Conservation (phyloP, 179 eudicot species). For the Beta macrorhiza region DNA sequence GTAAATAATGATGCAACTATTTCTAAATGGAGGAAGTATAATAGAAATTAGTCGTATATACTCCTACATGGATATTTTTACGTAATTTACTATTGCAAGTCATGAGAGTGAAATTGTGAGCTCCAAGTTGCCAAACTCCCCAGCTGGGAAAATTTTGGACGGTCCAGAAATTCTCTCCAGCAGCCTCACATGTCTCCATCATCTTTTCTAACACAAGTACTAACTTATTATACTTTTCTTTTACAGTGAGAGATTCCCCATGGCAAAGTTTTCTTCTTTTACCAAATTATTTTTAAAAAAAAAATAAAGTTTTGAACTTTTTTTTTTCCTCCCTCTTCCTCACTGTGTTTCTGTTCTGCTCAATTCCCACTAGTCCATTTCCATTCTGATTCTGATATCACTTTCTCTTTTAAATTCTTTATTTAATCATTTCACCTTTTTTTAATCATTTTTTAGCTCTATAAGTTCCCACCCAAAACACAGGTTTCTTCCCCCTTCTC, state of each 20-base stretch:
- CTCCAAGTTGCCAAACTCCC: slow-evolving; percentile 26
- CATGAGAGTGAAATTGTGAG: slow-evolving; percentile 9
- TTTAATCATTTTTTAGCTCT: slow-evolving; percentile 6
- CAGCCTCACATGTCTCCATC: slow-evolving; percentile 43
- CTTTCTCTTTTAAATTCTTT: slow-evolving; percentile 7
- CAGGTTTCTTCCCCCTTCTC: slow-evolving; percentile 28
- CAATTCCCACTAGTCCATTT: slow-evolving; percentile 18
- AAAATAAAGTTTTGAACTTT: background rate
- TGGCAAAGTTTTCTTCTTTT: slow-evolving; percentile 9
- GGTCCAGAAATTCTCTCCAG: slow-evolving; percentile 34
- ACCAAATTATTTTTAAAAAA: background rate
- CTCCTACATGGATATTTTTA: background rate
- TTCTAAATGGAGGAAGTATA: no score
- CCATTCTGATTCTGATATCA: slow-evolving; percentile 3
- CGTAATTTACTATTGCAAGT: background rate
- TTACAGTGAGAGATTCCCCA: slow-evolving; percentile 14
- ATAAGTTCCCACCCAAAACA: slow-evolving; percentile 28
- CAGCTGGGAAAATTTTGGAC: slow-evolving; percentile 34
- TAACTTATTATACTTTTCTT: slow-evolving; percentile 8
- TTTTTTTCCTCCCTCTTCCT: background rate
- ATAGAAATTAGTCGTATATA: no score
- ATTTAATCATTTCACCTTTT: slow-evolving; percentile 20
- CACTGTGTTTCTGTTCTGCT: slow-evolving; percentile 7
- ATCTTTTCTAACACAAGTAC: slow-evolving; percentile 29
- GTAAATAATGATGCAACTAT: no score